Percentiles rank a stretch among this genome's conserved stretches.
Conservation (phyloP, 805 yeast genomes). For the Starmerella cellae region DNA sequence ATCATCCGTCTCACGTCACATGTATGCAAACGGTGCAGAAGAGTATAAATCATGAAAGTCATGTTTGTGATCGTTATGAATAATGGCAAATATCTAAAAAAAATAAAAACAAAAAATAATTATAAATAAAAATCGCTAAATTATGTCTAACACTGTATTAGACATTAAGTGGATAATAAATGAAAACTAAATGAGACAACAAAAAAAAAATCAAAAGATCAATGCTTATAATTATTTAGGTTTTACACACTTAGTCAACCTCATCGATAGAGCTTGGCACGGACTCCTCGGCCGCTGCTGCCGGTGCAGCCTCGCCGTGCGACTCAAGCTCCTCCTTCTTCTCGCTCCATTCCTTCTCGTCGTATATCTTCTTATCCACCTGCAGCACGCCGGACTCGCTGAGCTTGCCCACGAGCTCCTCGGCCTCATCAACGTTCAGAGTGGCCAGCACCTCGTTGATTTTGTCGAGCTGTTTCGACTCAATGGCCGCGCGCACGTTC, state of each 20-base stretch:
- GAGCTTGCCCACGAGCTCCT: conserved; percentile 54
- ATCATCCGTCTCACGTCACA: no score
- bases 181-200: no score
- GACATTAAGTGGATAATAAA: no score
- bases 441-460: conserved; percentile 72
- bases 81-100: no score
- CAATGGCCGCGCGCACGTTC: conserved; percentile 61
- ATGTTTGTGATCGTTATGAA: no score
- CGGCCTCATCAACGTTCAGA: conserved; percentile 68
- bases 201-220: no score
- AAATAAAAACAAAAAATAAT: no score
- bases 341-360: conserved; percentile 28
- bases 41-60: no score
- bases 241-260: conserved; percentile 10
- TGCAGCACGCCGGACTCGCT: conserved; percentile 75
- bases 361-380: conserved; percentile 43
- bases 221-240: no score
- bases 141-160: no score
- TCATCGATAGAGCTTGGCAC: conserved; percentile 8
- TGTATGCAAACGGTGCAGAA: no score
- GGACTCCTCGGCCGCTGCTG: conserved; percentile 5
- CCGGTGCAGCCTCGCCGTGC: background rate
- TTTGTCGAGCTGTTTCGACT: conserved; percentile 54
- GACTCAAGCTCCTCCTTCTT: conserved; percentile 16
- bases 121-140: no score